Conservation (phyloP, 331 rosid genomes). For the Saraca asoca region DNA sequence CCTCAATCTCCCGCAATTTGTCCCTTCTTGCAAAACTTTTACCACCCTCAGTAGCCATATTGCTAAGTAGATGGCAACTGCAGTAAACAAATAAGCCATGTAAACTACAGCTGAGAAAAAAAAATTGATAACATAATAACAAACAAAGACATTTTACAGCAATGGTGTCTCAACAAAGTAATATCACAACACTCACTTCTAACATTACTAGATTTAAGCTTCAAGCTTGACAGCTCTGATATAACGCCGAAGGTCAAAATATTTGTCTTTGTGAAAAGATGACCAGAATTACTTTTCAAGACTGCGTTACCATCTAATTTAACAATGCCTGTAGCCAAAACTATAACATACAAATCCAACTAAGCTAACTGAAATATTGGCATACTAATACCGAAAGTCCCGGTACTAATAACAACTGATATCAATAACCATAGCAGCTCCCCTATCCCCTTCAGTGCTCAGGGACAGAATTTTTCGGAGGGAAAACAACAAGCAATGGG, state of each 20-base stretch:
- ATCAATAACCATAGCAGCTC: too few relatives aligned
- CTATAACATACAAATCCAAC: neutral
- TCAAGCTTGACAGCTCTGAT: neutral
- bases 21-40: slow-evolving; percentile 77
- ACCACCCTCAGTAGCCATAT: slow-evolving; percentile 71
- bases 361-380: neutral
- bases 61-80: slow-evolving; percentile 54
- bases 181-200: neutral
- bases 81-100: slow-evolving; percentile 14
- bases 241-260: neutral
- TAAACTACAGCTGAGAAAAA: neutral
- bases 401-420: too few relatives aligned
- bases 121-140: neutral
- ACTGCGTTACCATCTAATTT: neutral
- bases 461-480: too few relatives aligned
- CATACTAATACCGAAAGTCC: too few relatives aligned
- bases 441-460: too few relatives aligned
- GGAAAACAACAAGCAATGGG: too few relatives aligned
- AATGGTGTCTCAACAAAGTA: neutral
- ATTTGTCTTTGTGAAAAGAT: neutral
- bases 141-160: neutral
- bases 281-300: too few relatives aligned
- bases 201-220: neutral
- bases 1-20: slow-evolving; percentile 69
- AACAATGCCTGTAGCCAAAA: neutral